Conservation (phyloP, 345 rosid species). For the Salix brachista region DNA sequence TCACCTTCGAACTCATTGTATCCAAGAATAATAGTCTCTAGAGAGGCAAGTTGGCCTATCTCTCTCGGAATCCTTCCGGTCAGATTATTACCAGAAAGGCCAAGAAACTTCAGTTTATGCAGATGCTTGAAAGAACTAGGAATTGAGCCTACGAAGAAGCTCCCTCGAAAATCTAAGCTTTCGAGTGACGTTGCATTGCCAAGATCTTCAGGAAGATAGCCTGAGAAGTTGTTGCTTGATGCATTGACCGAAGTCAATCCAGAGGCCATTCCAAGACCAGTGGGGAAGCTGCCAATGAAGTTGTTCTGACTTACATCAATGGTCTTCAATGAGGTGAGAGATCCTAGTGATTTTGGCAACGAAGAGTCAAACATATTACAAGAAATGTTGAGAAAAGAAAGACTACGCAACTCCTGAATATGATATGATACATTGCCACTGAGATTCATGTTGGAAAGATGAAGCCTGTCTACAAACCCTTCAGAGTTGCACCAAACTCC, state of each 20-base stretch:
- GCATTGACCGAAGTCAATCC: constrained; percentile 68
- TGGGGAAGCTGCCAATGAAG: constrained; percentile 67
- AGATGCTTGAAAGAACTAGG: constrained; percentile 61
- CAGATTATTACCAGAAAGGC: constrained; percentile 87
- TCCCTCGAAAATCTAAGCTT: constrained; percentile 74
- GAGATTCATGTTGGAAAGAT: constrained; percentile 69
- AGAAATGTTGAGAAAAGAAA: constrained; percentile 47
- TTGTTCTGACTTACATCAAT: constrained; percentile 69
- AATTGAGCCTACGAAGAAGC: constrained; percentile 64
- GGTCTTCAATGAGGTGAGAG: constrained; percentile 52
- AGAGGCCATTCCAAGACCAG: constrained; percentile 64
- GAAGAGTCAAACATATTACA: constrained; percentile 51
- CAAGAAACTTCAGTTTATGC: constrained; percentile 72
- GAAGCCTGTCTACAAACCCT: constrained; percentile 63
- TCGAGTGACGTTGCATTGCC: constrained; percentile 62
- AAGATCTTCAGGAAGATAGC: constrained; percentile 78
- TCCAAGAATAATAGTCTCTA: constrained; percentile 81
- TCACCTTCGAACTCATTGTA: constrained; percentile 77
- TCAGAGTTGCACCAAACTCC: constrained; percentile 60
- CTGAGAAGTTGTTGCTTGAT: constrained; percentile 80
- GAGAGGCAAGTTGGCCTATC: constrained; percentile 65
- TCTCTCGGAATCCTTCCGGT: constrained; percentile 65
- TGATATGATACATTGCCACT: constrained; percentile 59
- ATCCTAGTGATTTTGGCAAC: constrained; percentile 52
- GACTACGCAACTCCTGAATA: constrained; percentile 43